Evolutionary conservation across 352 stramenopile genomes (phyloP).

Genomic region (Saprolegnia parasitica): DNA sequence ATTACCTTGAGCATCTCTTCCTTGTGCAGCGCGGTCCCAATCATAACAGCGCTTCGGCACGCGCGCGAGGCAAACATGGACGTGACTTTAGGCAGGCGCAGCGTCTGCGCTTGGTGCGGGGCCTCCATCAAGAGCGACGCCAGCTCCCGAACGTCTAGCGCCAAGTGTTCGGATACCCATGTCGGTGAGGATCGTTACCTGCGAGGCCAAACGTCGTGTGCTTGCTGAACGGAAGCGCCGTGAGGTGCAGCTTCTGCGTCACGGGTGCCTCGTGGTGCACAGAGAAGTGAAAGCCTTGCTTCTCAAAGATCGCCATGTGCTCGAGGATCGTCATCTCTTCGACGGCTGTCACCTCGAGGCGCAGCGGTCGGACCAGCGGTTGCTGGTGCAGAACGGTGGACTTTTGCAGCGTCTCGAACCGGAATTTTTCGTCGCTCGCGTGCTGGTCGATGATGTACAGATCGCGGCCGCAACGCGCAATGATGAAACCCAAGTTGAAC

Average conservation of each 20-base stretch:
- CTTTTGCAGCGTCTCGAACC: slow-evolving; percentile 66
- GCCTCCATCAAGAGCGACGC: slow-evolving; percentile 73
- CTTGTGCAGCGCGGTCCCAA: slow-evolving; percentile 89
- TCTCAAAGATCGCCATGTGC: slow-evolving; percentile 89
- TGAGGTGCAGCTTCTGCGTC: slow-evolving; percentile 60
- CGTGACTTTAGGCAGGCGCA: slow-evolving; percentile 92
- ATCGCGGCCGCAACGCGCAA: slow-evolving; percentile 84
- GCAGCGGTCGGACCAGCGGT: slow-evolving; percentile 88
- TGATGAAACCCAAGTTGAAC: slow-evolving; percentile 98
- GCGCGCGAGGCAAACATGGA: slow-evolving; percentile 95
- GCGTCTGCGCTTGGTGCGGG: slow-evolving; percentile 43
- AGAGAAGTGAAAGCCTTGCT: slow-evolving; percentile 91
- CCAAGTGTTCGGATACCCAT: slow-evolving; percentile 5
- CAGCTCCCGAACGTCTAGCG: slow-evolving; percentile 84
- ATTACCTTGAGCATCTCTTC: slow-evolving; percentile 91
- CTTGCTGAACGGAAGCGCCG: slow-evolving; percentile 85
- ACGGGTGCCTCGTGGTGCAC: slow-evolving; percentile 45
- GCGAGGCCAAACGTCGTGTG: slow-evolving; percentile 80
- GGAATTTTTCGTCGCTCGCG: slow-evolving; percentile 94
- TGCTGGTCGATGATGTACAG: slow-evolving; percentile 99
- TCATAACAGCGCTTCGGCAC: slow-evolving; percentile 95
- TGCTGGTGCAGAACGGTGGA: slow-evolving; percentile 94
- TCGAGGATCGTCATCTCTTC: slow-evolving; percentile 95
- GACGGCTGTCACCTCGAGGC: slow-evolving; percentile 86
- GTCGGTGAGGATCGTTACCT: slow-evolving; percentile 34